Percentiles rank a stretch among this genome's conserved stretches.
Conservation (phyloP, 2,329 filamentous ascomycete species). For the Sporothrix pseudoabietina region DNA sequence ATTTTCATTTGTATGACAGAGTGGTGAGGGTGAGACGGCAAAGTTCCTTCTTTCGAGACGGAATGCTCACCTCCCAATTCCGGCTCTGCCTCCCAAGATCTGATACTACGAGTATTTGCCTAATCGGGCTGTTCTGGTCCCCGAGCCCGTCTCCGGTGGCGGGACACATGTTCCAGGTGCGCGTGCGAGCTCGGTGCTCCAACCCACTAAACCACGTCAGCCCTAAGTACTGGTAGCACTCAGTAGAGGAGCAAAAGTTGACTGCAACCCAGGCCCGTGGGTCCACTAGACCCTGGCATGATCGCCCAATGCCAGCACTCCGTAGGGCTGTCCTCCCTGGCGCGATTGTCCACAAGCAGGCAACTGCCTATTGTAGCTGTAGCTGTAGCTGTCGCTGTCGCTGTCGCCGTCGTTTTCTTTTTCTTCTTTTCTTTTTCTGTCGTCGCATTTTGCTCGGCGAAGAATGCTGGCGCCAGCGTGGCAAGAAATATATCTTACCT, state of each 20-base stretch:
- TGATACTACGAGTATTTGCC: neutral
- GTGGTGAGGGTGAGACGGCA: neutral
- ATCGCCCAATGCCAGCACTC: neutral
- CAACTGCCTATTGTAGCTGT: neutral
- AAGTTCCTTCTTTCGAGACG: neutral
- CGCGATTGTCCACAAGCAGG: neutral
- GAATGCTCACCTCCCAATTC: neutral
- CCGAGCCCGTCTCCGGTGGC: slow-evolving; percentile 13
- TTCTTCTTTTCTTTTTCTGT: neutral
- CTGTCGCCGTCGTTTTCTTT: neutral
- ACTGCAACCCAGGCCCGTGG: too few relatives aligned
- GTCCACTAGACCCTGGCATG: neutral
- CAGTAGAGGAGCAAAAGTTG: too few relatives aligned
- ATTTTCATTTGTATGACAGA: neutral
- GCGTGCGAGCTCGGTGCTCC: neutral
- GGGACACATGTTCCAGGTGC: neutral
- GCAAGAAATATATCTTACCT: neutral
- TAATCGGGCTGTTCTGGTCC: neutral
- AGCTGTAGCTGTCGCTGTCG: neutral
- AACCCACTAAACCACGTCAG: neutral
- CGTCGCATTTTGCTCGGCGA: too few relatives aligned
- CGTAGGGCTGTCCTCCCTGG: neutral
- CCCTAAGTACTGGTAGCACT: neutral
- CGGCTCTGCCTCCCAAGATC: neutral
- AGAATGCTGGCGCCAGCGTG: slow-evolving; percentile 8